These are phyloP conservation scores for Funneliformis mosseae DNA, from an alignment of 192 early-diverging fungal genomes.

Conservation along the genomic window DNA sequence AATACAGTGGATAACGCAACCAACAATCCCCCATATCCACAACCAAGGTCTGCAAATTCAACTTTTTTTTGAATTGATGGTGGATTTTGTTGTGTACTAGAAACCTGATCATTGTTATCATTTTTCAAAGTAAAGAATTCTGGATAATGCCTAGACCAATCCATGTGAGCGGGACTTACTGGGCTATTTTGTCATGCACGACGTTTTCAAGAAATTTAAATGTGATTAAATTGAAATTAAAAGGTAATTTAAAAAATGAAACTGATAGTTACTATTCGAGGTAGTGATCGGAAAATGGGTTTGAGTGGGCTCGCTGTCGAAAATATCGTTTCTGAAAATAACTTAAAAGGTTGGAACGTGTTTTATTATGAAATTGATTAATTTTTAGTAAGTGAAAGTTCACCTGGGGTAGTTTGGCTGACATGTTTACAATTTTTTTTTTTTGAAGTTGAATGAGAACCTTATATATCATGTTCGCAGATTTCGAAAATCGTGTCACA, in stretches of 20 bases:
- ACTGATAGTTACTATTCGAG: slow-evolving; percentile 76
- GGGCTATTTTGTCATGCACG: slow-evolving; percentile 53
- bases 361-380: not conserved
- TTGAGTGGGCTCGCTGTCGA: slow-evolving; percentile 92
- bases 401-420: slow-evolving; percentile 5
- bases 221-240: not conserved
- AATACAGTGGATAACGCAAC: slow-evolving; percentile 87
- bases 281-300: slow-evolving; percentile 94
- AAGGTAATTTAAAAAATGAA: not conserved
- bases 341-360: not conserved
- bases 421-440: not conserved
- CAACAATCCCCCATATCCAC: slow-evolving; percentile 95
- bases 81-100: slow-evolving; percentile 13
- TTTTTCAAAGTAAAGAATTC: slow-evolving; percentile 52
- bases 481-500: too few species aligned
- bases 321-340: slow-evolving; percentile 76
- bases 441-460: not conserved
- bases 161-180: slow-evolving; percentile 73
- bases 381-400: not conserved
- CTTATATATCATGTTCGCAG: too few species aligned
- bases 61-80: slow-evolving; percentile 56
- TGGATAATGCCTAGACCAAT: slow-evolving; percentile 92
- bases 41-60: slow-evolving; percentile 98
- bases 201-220: not conserved
- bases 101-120: slow-evolving; percentile 7